Evolutionary conservation across 1,284 basidiomycete species (phyloP), one percentile per base, ranked within the genome.

Genomic region (Stygiomarasmius scandens): DNA sequence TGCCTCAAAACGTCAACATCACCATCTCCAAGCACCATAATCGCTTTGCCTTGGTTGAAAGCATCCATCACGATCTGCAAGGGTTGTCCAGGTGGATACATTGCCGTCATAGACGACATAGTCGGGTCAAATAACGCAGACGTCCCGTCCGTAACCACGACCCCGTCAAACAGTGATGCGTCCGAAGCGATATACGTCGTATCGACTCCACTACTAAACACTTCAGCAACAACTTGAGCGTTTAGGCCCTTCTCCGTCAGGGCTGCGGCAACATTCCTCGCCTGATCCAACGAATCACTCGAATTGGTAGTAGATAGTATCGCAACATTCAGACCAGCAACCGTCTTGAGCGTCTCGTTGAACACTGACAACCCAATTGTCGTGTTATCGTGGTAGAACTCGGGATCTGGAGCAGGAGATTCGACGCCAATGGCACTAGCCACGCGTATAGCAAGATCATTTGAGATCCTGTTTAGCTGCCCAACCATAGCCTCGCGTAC

Each of bases 161-260:
- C 25, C 4, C 55, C 55, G 23, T 57, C 55, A n/a, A 57, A 57
- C 3, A 57, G 45, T 1, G 44, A 41, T 2, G 49, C 55, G 25
- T 57, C 51, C 9, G 55, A 52, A 2, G 49, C 41, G 6, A 29
- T 20, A 25, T 57, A 57, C 4, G 55, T 57, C 10, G 50, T 46
- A 16, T 56, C 41, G 8, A 56, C 54, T 4, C 54, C 48, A 5
- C 12, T 12, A 9, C 10, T 19, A 16, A 57, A 29, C 16, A 38
- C 52, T 27, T 57, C 55, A 12, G 55, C 55, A 23, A 57, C 34
- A 29, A 57, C 49, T 6, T 32, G 14, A 3, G 23, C 55, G 14
- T 46, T 36, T 19, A 36, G 49, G 22, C 55, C 49, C 29, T 38
- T 57, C 2, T 24, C 19, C 1, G 14, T 11, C 3, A 57, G 25